phyloP scores from a whole-genome alignment of 805 yeast genomes.

The Starmerella asiatica region DNA sequence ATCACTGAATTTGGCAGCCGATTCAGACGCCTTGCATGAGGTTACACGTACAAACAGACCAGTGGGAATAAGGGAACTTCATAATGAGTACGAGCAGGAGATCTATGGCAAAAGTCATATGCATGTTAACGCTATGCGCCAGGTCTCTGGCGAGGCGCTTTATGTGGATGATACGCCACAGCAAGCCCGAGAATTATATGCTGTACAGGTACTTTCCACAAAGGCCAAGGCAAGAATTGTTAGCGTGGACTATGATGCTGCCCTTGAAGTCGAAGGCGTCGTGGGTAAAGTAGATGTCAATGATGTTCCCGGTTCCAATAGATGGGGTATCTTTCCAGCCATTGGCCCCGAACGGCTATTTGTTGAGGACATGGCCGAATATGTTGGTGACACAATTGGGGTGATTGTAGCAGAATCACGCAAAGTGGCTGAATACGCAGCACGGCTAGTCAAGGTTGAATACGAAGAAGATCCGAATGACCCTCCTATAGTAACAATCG shows the following conservation, averaged over 20 bases:
- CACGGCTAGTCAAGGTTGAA: constrained; percentile 31
- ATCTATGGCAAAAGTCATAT: constrained; percentile 33
- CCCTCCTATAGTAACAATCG: constrained; percentile 31
- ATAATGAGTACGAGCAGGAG: constrained; percentile 29
- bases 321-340: constrained; percentile 31
- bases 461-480: constrained; percentile 31
- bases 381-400: constrained; percentile 35
- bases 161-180: constrained; percentile 37
- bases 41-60: constrained; percentile 28
- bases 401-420: constrained; percentile 31
- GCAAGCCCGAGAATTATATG: constrained; percentile 31
- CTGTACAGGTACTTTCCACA: constrained; percentile 33
- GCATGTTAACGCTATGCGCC: constrained; percentile 36
- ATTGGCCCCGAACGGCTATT: constrained; percentile 33
- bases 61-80: constrained; percentile 31
- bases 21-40: constrained; percentile 26
- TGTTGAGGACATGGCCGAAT: constrained; percentile 32
- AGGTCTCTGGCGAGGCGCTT: constrained; percentile 37
- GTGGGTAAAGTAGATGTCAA: constrained; percentile 32
- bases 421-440: constrained; percentile 33
- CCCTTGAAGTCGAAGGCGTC: constrained; percentile 32
- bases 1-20: constrained; percentile 5
- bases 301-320: constrained; percentile 30
- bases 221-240: constrained; percentile 34
- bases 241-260: constrained; percentile 31